phyloP scores from a whole-genome alignment of 768 basidiomycete species.

The Amanita exitialis region DNA sequence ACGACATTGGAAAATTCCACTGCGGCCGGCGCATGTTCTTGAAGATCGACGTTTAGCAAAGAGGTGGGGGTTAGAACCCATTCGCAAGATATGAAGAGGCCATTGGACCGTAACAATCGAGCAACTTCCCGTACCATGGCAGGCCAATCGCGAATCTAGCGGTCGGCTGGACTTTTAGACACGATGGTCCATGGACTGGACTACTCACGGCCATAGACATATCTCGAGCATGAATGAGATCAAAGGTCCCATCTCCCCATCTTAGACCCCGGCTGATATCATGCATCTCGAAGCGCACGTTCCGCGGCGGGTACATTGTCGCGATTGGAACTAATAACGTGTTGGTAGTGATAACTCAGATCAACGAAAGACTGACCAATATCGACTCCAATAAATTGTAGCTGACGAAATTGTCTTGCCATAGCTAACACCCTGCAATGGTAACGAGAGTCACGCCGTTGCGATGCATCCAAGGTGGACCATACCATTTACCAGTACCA shows the following conservation, averaged over 20 bases:
- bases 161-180: background rate
- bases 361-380: conserved; percentile 42
- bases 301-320: conserved; percentile 47
- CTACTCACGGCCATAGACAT: conserved; percentile 50
- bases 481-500: conserved; percentile 66
- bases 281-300: conserved; percentile 58
- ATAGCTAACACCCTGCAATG: conserved; percentile 61
- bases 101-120: conserved; percentile 61
- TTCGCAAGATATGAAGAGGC: conserved; percentile 60
- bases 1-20: conserved; percentile 28
- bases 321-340: conserved; percentile 54
- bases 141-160: conserved; percentile 47
- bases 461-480: conserved; percentile 12
- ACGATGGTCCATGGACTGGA: background rate
- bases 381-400: conserved; percentile 61
- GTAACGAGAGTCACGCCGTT: conserved; percentile 9
- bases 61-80: conserved; percentile 36
- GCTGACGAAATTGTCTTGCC: conserved; percentile 54
- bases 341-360: conserved; percentile 8
- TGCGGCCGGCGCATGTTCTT: conserved; percentile 29
- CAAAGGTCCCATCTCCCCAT: conserved; percentile 46
- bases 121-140: conserved; percentile 44
- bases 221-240: conserved; percentile 57
- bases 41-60: conserved; percentile 19
- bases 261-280: conserved; percentile 45